phyloP scores from a whole-genome alignment of 1,139 yeast species.

The Saccharomyces hybrid region DNA sequence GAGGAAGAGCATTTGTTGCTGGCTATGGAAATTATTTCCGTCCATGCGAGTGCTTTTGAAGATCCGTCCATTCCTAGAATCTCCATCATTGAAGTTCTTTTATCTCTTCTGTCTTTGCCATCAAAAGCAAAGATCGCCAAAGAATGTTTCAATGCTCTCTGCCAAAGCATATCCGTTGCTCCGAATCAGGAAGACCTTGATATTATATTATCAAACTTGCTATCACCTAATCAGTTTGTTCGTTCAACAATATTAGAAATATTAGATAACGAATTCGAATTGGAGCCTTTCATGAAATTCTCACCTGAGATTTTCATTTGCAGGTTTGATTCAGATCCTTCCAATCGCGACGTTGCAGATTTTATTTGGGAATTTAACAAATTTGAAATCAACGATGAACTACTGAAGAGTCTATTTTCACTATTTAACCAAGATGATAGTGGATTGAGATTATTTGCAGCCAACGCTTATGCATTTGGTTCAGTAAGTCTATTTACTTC shows the following conservation, averaged over 20 bases:
- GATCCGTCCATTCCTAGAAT: constrained; percentile 64
- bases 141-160: constrained; percentile 69
- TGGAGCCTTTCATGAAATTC: constrained; percentile 46
- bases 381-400: constrained; percentile 40
- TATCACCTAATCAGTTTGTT: constrained; percentile 62
- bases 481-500: no score
- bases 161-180: constrained; percentile 65
- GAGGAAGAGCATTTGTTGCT: constrained; percentile 81
- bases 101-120: constrained; percentile 64
- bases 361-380: constrained; percentile 83
- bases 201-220: constrained; percentile 49
- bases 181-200: constrained; percentile 50
- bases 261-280: constrained; percentile 79
- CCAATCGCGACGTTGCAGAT: constrained; percentile 57
- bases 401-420: constrained; percentile 41
- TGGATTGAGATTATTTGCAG: constrained; percentile 61
- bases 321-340: constrained; percentile 63
- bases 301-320: constrained; percentile 73
- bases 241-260: constrained; percentile 75
- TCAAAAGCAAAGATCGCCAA: constrained; percentile 74
- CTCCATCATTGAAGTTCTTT: constrained; percentile 51
- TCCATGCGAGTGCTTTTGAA: constrained; percentile 68
- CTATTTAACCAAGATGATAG: constrained; percentile 50
- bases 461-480: constrained; percentile 48
- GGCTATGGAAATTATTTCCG: constrained; percentile 67